Base-by-base conservation (phyloP, 2,329 filamentous ascomycete genomes). In the Sporothrix globosa region DNA sequence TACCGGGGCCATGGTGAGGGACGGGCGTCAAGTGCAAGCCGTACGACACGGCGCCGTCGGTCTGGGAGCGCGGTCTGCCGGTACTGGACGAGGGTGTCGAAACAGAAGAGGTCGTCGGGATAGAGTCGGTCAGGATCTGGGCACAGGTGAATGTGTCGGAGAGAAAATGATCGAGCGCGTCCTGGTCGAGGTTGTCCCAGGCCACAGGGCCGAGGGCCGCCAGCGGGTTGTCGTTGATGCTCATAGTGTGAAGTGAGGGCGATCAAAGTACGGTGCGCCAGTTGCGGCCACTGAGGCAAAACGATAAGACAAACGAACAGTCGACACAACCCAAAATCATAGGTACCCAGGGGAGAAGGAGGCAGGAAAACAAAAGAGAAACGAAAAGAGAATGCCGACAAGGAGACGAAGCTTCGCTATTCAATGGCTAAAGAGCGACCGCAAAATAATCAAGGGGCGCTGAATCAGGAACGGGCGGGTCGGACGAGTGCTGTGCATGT, bases 1-100 rank as follows among this genome's bases (percentile, higher is more conserved):
- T 61, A 17, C 67, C 61, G 52, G 48, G 13, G 39, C 61, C 70
- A n/a, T 39, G 30, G 9, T 39, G 54, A 7, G 54, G 39, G 1
- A n/a, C 30, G 0, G 30, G 30, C 11, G 54, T 19, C 34, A 44
- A 30, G 39, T 58, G 71, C 68, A 63, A 27, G 65, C 67, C 76
- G 75, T 77, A 75, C 6, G 78, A 76, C 5, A 76, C 76, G 2
- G 88, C 86, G 69, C 84, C 78, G 54, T 87, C 84, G 39, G 87
- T 85, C 73, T 87, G 83, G 21, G 88, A 83, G 53, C 88, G 87
- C 13, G 83, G 80, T 6, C 83, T 85, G 73, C 78, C 83, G 6
- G 21, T 21, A 3, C 24, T n/a, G 10, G 44, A n/a, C 71, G 75
- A 79, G 78, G 78, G 30, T 24, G 66, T n/a, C 7, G 67, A 39